Base-by-base conservation (phyloP, 2,329 filamentous ascomycete genomes). In the Cytospora chrysosperma region DNA sequence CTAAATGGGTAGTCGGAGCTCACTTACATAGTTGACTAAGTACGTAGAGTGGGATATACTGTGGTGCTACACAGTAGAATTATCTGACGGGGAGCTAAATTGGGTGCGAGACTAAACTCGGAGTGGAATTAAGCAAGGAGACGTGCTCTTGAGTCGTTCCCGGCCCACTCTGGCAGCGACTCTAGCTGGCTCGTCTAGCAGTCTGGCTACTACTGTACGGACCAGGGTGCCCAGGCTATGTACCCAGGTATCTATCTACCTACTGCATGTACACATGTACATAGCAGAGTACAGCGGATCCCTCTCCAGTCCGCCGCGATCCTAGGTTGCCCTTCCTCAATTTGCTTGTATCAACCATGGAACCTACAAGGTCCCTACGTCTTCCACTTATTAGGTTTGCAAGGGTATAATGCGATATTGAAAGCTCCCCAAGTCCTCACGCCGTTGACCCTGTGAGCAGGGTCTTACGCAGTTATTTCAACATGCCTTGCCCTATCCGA, bases 311-410 rank as follows among this genome's bases (percentile, higher is more conserved):
- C 4, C 40, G 51, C 40, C 34, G 58, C n/a, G 26, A 21, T 49
- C 51, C 58, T 40, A 32, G 58, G 34, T 12, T n/a, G 40, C 27
- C 51, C 32, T 55, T 37, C 26, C 51, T 61, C 58, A 43, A 61
- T 61, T 61, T 61, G 51, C 54, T 61, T 61, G 58, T 54, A 61
- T 61, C 58, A 43, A 21, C 40, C 30, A n/a, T n/a, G n/a, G n/a
- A n/a, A n/a, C n/a, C n/a, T 9, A 61, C 58, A 61, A 61, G 58
- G 58, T 61, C 55, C 54, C 27, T 27, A 52, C 47, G 47, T 47
- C 50, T 40, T 49, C 27, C 40, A 43, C 40, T 21, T 43, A 21
- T n/a, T 43, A 43, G 7, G 40, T 43, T 49, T 61, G 51, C 58
- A 61, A 61, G 58, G 58, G 58, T 55, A 12, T 55, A 61, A 49